phyloP scores from a whole-genome alignment of 1,284 basidiomycete species.

The Leccinum colubrinum region DNA sequence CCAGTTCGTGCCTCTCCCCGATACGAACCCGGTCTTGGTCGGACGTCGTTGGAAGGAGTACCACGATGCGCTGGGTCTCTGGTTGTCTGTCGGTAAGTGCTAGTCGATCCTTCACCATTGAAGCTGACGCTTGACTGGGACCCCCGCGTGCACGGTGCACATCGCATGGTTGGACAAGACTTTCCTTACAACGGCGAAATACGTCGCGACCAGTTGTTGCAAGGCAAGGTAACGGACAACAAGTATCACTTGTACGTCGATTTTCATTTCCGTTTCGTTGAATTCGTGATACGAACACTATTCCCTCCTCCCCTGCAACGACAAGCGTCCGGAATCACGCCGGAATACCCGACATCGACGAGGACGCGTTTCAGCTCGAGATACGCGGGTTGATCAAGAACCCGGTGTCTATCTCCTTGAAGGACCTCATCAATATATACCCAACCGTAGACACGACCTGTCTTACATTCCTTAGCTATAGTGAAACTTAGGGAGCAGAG shows the following conservation, averaged over 20 bases:
- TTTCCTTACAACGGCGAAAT: conserved; percentile 21
- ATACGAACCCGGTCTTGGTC: conserved; percentile 50
- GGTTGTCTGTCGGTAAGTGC: conserved; percentile 45
- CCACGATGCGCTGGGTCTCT: conserved; percentile 48
- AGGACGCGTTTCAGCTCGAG: conserved; percentile 12
- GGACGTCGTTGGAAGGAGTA: conserved; percentile 54
- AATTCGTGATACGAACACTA: not conserved
- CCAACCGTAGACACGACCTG: too few species aligned
- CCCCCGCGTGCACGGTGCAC: not conserved
- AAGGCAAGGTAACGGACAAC: conserved; percentile 19
- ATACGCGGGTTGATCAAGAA: conserved; percentile 13
- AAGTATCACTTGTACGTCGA: conserved; percentile 16
- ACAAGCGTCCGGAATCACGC: conserved; percentile 17
- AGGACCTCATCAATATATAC: not conserved
- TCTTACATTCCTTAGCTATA: too few species aligned
- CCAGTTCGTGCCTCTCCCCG: conserved; percentile 47
- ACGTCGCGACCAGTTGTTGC: conserved; percentile 10
- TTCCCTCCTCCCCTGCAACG: not conserved
- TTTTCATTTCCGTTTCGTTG: not conserved
- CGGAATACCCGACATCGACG: conserved; percentile 16
- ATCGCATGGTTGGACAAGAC: conserved; percentile 3
- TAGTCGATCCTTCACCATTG: not conserved
- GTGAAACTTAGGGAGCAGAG: too few species aligned
- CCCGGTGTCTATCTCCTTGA: conserved; percentile 13
- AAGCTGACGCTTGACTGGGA: not conserved